Evolutionary conservation across 2,329 filamentous ascomycete genomes (phyloP), one percentile per base, ranked within the genome.

Genomic region (Hymenoscyphus fructigenus): DNA sequence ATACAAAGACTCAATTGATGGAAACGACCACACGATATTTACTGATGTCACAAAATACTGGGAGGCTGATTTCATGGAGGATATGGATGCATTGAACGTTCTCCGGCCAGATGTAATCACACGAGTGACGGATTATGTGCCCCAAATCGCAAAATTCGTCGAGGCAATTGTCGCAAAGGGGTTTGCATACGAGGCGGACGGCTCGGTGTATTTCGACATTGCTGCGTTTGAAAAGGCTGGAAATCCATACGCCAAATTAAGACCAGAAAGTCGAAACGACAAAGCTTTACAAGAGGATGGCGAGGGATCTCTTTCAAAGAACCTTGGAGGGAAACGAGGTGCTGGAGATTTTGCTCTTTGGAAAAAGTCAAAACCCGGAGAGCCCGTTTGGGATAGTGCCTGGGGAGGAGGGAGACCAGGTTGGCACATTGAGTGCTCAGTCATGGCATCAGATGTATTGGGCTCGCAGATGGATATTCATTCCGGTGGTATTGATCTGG

Each of bases 401-500:
- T 98, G 94, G 93, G 93, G 94, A 4, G 83, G 88, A 63, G 93
- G 93, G 4, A 84, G 94, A 56, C 94, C 94, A 0, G 94, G 94
- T 20, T 98, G 94, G 94, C 94, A 97, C 75, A 97, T 97, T 73
- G 93, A 97, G 80, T 97, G 94, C 86, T 93, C 90, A 1, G 93
- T 93, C 17, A 97, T 98, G 94, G 93, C 93, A 0, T 94, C 91
- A 1, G 91, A 93, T 68, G 85, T 93, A n/a, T 81, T 98, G 1
- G 93, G 93, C 5, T 83, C 88, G 32, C 85, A 89, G 67, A 93
- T 98, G 82, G 94, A 98, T 76, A 91, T 97, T 62, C 94, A 97
- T 77, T 96, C 92, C 26, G 93, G 94, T 32, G 94, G 94, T 65
- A 90, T 97, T 66, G 94, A 98, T 76, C 83, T 98, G 61, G 89